Evolutionary conservation across 2,329 filamentous ascomycete genomes (phyloP).

Genomic region (Dactylella cylindrospora): DNA sequence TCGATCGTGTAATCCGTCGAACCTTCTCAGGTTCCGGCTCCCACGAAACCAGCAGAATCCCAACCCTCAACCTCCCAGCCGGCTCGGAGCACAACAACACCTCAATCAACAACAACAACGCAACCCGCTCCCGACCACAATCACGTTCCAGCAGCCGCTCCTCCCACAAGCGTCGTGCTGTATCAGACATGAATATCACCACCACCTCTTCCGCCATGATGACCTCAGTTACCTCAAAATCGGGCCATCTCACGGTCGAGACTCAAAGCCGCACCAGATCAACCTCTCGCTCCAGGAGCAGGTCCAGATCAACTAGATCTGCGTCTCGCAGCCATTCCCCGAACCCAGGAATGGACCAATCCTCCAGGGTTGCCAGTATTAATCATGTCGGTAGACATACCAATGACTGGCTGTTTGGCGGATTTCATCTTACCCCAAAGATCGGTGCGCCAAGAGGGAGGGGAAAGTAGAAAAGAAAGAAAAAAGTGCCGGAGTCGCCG

Average conservation of each 20-base stretch:
- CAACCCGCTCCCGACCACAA: slow-evolving; percentile 13
- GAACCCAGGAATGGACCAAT: slow-evolving; percentile 11
- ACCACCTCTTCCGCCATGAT: slow-evolving; percentile 9
- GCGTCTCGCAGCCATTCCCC: slow-evolving; percentile 16
- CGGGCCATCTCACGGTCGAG: slow-evolving; percentile 29
- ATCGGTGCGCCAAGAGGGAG: slow-evolving; percentile 32
- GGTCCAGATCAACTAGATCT: slow-evolving; percentile 3
- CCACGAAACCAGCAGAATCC: slow-evolving; percentile 10
- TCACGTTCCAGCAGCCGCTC: slow-evolving; percentile 38
- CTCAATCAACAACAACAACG: slow-evolving; percentile 26
- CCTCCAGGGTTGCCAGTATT: slow-evolving; percentile 35
- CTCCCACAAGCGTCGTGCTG: slow-evolving; percentile 30
- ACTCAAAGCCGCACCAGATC: slow-evolving; percentile 7
- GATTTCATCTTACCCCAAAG: slow-evolving; percentile 39
- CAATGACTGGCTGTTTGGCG: slow-evolving; percentile 44
- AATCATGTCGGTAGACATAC: slow-evolving; percentile 40
- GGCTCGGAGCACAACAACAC: slow-evolving; percentile 3
- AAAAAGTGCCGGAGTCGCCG: background rate
- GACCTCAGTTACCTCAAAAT: slow-evolving; percentile 20
- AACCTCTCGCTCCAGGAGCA: slow-evolving; percentile 17
- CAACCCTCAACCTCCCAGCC: slow-evolving; percentile 25
- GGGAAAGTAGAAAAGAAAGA: slow-evolving; percentile 8
- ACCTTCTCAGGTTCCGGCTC: slow-evolving; percentile 19
- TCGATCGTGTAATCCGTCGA: slow-evolving; percentile 35
- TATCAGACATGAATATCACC: slow-evolving; percentile 38